Conservation (phyloP, 257 asterid species). For the Ocimum tenuiflorum region DNA sequence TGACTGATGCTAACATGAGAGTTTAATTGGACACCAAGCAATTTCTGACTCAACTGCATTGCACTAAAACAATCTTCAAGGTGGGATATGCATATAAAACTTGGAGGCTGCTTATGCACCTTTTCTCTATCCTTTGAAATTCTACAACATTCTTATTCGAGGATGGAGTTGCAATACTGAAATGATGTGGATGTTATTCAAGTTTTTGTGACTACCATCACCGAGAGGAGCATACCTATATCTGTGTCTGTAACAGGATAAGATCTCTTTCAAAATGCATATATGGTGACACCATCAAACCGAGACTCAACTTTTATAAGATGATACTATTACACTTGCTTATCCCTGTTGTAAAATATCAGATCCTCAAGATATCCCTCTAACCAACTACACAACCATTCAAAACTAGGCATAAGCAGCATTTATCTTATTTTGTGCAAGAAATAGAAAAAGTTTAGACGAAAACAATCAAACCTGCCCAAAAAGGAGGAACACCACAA, state of each 20-base stretch:
- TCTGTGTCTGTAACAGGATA: neutral
- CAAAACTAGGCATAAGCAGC: neutral
- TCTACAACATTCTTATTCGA: neutral
- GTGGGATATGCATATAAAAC: no score
- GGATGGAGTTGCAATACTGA: neutral
- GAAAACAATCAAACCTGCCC: slow-evolving; percentile 53
- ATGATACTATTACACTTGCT: no score
- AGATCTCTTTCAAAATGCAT: no score
- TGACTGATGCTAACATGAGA: neutral
- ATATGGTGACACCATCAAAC: no score
- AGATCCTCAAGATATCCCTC: neutral
- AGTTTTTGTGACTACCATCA: neutral
- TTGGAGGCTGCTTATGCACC: neutral
- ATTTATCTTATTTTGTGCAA: neutral
- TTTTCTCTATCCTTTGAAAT: neutral
- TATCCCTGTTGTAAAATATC: no score
- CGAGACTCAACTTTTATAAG: no score
- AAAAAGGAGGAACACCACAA: slow-evolving; percentile 76
- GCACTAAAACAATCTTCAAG: no score
- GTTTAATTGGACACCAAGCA: no score
- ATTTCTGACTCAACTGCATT: no score
- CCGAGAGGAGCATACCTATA: neutral
- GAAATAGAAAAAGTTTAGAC: neutral
- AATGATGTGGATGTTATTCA: no score
- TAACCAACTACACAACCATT: neutral